phyloP scores from a whole-genome alignment of 306 rosid species.

The Pyrus communis region DNA sequence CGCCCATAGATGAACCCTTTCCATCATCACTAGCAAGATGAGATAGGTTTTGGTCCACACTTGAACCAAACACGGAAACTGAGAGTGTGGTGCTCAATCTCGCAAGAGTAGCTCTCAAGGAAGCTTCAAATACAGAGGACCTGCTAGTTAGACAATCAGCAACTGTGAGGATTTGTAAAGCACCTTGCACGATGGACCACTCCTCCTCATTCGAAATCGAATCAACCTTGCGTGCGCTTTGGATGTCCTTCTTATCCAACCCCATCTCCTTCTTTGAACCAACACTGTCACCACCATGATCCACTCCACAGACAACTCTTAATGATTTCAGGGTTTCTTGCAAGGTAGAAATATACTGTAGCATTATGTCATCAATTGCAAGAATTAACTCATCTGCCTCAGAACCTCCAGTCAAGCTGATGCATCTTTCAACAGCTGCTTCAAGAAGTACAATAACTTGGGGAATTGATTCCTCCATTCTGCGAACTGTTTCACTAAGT shows the following conservation, averaged over 20 bases:
- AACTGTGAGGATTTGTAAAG: slow-evolving; percentile 92
- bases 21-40: slow-evolving; percentile 34
- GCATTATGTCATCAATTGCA: slow-evolving; percentile 89
- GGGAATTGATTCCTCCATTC: slow-evolving; percentile 99
- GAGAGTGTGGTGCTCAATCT: slow-evolving; percentile 84
- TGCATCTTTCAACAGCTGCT: slow-evolving; percentile 94
- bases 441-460: slow-evolving; percentile 89
- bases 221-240: slow-evolving; percentile 62
- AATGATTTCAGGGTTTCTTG: slow-evolving; percentile 90
- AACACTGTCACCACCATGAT: slow-evolving; percentile 51
- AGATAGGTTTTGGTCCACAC: slow-evolving; percentile 61
- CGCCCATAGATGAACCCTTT: slow-evolving; percentile 55
- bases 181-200: slow-evolving; percentile 99
- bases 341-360: slow-evolving; percentile 74
- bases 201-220: slow-evolving; percentile 85
- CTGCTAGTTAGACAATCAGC: slow-evolving; percentile 95
- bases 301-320: slow-evolving; percentile 91
- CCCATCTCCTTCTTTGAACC: slow-evolving; percentile 60
- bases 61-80: slow-evolving; percentile 79
- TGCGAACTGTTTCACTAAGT: slow-evolving; percentile 98
- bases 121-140: slow-evolving; percentile 96
- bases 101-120: slow-evolving; percentile 91
- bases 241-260: slow-evolving; percentile 68
- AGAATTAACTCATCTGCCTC: slow-evolving; percentile 93
- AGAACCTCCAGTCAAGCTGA: slow-evolving; percentile 94